These are phyloP conservation scores for Paecilomyces dactylethromorphus DNA, from an alignment of 2,329 filamentous ascomycete species.

Conservation along the genomic window DNA sequence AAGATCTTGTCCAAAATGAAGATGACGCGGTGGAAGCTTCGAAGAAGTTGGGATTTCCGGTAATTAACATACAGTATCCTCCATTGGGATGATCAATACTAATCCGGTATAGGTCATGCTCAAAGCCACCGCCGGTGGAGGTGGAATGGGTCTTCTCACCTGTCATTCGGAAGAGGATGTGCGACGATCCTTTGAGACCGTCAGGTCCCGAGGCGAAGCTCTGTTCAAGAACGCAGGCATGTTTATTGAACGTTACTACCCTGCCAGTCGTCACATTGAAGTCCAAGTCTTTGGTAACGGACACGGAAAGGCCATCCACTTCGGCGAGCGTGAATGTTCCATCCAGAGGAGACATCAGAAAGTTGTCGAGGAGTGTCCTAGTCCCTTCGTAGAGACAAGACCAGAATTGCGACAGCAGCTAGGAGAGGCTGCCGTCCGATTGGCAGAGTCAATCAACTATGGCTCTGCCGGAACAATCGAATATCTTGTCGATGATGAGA, in stretches of 20 bases:
- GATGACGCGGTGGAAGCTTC: slow-evolving; percentile 42
- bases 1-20: slow-evolving; percentile 41
- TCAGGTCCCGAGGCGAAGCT: slow-evolving; percentile 67
- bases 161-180: slow-evolving; percentile 65
- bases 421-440: slow-evolving; percentile 62
- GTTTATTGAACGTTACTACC: slow-evolving; percentile 77
- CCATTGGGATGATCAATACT: background rate
- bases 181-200: slow-evolving; percentile 61
- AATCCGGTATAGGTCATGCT: slow-evolving; percentile 51
- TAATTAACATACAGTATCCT: background rate
- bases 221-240: slow-evolving; percentile 81
- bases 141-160: slow-evolving; percentile 79
- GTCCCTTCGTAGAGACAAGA: slow-evolving; percentile 54
- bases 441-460: slow-evolving; percentile 55
- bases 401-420: slow-evolving; percentile 58
- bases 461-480: slow-evolving; percentile 86
- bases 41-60: slow-evolving; percentile 4
- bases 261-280: slow-evolving; percentile 75
- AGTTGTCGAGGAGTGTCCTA: slow-evolving; percentile 82
- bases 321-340: slow-evolving; percentile 84
- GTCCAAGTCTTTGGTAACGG: slow-evolving; percentile 86
- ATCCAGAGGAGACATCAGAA: slow-evolving; percentile 85
- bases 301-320: slow-evolving; percentile 69
- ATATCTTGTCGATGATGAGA: slow-evolving; percentile 80
- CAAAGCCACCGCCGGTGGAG: slow-evolving; percentile 75